Evolutionary conservation across 2,329 filamentous ascomycete species (phyloP).

Genomic region (Fonsecaea monophora): DNA sequence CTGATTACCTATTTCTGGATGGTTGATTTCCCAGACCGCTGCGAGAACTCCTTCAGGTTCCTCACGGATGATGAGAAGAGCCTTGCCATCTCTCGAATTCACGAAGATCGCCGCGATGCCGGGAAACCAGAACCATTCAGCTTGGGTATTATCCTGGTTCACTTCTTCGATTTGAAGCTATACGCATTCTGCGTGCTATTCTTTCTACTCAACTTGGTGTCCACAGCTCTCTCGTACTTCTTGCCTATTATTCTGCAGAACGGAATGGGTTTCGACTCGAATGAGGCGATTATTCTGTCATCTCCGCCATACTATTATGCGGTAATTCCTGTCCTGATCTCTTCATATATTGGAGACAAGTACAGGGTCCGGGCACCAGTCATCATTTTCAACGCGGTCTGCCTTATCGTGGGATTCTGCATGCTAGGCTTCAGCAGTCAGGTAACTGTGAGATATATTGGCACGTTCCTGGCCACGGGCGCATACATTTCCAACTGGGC

Average conservation of each 20-base stretch:
- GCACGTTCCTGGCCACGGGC: constrained; percentile 70
- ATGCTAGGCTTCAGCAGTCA: constrained; percentile 68
- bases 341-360: constrained; percentile 67
- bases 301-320: constrained; percentile 73
- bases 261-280: constrained; percentile 62
- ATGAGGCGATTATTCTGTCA: constrained; percentile 66
- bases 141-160: constrained; percentile 66
- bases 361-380: constrained; percentile 67
- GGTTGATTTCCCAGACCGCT: constrained; percentile 70
- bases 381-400: constrained; percentile 69
- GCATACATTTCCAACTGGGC: constrained; percentile 75
- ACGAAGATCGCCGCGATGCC: constrained; percentile 67
- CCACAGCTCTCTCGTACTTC: constrained; percentile 70
- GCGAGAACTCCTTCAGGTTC: constrained; percentile 64
- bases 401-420: constrained; percentile 67
- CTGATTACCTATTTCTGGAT: constrained; percentile 72
- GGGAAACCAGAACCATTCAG: constrained; percentile 61
- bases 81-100: constrained; percentile 65
- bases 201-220: constrained; percentile 71
- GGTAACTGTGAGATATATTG: constrained; percentile 68
- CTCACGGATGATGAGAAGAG: constrained; percentile 62
- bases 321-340: constrained; percentile 67
- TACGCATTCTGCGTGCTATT: constrained; percentile 49
- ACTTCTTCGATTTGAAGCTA: constrained; percentile 57
- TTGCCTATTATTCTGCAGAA: constrained; percentile 62